Base-by-base conservation (phyloP, 495 filamentous ascomycete genomes). In the Tuber borchii region DNA sequence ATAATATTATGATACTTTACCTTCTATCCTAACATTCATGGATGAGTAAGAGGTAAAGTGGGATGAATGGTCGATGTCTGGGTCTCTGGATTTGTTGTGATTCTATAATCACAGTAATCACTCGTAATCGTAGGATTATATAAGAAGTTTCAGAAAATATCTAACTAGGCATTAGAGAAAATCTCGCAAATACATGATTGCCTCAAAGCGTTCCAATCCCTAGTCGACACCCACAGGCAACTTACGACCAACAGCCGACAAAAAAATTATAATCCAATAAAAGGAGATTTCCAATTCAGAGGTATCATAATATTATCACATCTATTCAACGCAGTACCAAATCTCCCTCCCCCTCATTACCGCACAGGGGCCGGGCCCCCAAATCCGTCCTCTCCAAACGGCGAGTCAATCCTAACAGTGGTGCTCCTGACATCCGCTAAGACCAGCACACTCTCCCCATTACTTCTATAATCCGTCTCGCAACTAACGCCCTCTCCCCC, bases 401-500 rank as follows among this genome's bases (percentile, higher is more conserved):
- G 78, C 31, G 82, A 74, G 73, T 82, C 76, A 71, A 80, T 79
- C 73, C 76, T 80, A 19, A 83, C 84, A 42, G 73, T 86, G 74
- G 84, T 85, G 73, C 89, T 91, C 70, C 85, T 88, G 70, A 93
- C 84, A 84, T 95, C 91, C 26, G 90, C 88, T 45, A 97, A 84
- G 2, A 97, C 93, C 46, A 90, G 82, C 14, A 97, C 87, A 46
- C 89, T 90, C 85, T 96, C 90, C 4, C 89, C 92, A 74, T 91
- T 85, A 78, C 92, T 95, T 77, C 88, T 85, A 77, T 91, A 93
- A 80, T 97, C 92, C 34, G 91, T 92, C 85, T 97, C 94, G 81
- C 90, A 93, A 75, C 79, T 75, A 69, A 81, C 75, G 17, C 75
- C 77, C 43, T 45, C 80, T 14, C 56, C 78, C 51, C 69, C 78